phyloP scores from a whole-genome alignment of 768 basidiomycete species.

The Daedaleopsis sinensis region DNA sequence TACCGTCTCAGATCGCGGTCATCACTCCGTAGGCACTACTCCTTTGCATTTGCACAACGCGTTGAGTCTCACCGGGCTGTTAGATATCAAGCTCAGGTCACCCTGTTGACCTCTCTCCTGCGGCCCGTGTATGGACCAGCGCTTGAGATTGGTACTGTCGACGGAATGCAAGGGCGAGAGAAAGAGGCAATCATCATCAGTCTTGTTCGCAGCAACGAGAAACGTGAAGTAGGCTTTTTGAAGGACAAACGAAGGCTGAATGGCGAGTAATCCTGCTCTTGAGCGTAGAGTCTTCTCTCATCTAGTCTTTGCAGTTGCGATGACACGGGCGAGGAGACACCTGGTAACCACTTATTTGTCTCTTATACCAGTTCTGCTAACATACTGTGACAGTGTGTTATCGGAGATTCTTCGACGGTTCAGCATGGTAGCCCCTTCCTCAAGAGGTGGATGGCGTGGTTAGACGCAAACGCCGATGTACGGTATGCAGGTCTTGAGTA shows the following conservation, averaged over 20 bases:
- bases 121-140: constrained; percentile 65
- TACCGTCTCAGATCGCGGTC: constrained; percentile 77
- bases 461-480: constrained; percentile 90
- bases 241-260: constrained; percentile 92
- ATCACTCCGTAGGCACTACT: constrained; percentile 75
- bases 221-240: constrained; percentile 92
- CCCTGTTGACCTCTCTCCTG: constrained; percentile 76
- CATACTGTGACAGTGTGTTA: constrained; percentile 62
- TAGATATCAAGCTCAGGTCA: constrained; percentile 94
- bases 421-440: constrained; percentile 82
- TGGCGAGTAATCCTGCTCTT: constrained; percentile 44
- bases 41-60: neutral
- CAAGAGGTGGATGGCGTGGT: constrained; percentile 88
- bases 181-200: constrained; percentile 93
- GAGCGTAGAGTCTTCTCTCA: constrained; percentile 2
- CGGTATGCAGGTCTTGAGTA: constrained; percentile 76
- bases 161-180: constrained; percentile 97
- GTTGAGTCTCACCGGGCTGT: neutral
- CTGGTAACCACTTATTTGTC: constrained; percentile 55
- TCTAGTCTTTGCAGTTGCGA: constrained; percentile 58
- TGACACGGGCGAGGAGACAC: constrained; percentile 90
- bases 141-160: constrained; percentile 93
- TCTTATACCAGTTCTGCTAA: neutral
- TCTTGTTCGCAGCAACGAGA: constrained; percentile 90
- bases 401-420: constrained; percentile 94